Evolutionary conservation across 2,329 filamentous ascomycete species (phyloP).

Genomic region (Pezicula carpinea): DNA sequence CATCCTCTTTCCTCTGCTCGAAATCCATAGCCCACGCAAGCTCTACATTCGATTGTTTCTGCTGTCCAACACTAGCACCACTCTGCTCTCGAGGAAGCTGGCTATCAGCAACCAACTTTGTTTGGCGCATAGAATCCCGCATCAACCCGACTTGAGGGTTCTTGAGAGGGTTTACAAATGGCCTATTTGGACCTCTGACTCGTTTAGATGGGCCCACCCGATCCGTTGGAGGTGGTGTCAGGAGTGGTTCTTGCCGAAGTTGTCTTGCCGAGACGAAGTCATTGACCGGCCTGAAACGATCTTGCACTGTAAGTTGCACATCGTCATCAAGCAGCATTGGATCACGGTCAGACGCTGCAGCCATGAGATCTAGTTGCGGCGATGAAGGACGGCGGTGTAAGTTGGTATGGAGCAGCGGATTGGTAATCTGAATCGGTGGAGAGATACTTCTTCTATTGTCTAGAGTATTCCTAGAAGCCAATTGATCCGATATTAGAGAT

Average conservation of each 20-base stretch:
- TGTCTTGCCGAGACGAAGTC: constrained; percentile 23
- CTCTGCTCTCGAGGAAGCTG: constrained; percentile 1
- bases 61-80: not conserved
- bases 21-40: constrained; percentile 29
- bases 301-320: no score
- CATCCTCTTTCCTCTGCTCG: constrained; percentile 26
- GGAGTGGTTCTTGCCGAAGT: constrained; percentile 6
- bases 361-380: not conserved
- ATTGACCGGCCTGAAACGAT: not conserved
- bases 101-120: constrained; percentile 4
- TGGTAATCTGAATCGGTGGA: not conserved
- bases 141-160: not conserved
- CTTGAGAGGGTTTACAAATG: constrained; percentile 20
- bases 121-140: constrained; percentile 13
- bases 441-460: not conserved
- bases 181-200: constrained; percentile 13
- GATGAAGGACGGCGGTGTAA: no score
- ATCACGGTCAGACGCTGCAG: not conserved
- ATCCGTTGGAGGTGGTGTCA: constrained; percentile 12
- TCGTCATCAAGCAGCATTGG: not conserved
- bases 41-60: constrained; percentile 12
- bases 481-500: no score
- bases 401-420: not conserved
- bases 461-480: no score
- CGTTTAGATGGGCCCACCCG: constrained; percentile 1